Conservation (phyloP, 2,329 filamentous ascomycete species). For the Phyllosticta paracitricarpa region DNA sequence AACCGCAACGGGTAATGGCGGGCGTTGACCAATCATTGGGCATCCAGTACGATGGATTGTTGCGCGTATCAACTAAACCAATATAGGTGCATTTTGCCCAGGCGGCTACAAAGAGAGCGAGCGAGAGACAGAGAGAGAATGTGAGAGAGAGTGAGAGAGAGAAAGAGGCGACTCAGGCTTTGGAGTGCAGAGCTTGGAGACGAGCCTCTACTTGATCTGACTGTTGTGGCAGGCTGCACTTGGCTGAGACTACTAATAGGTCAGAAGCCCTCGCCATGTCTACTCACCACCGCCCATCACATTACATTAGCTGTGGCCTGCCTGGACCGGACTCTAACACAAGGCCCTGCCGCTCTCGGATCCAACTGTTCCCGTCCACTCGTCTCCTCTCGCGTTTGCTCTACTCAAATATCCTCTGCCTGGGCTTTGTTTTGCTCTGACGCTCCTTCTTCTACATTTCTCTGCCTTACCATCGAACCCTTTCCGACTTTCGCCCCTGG, state of each 20-base stretch:
- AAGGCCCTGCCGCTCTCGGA: not conserved
- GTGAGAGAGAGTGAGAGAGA: too few species aligned
- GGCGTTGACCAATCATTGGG: not conserved
- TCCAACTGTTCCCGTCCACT: not conserved
- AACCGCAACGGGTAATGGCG: not conserved
- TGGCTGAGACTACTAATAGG: not conserved
- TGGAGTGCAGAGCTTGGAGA: too few species aligned
- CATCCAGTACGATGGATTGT: not conserved
- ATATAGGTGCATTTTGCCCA: not conserved
- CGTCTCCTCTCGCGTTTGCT: not conserved
- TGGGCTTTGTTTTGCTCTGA: too few species aligned
- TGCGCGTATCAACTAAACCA: not conserved
- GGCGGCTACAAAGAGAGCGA: not conserved
- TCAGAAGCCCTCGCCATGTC: not conserved
- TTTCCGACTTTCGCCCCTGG: not conserved
- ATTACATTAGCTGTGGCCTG: not conserved
- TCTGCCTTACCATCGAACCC: not conserved
- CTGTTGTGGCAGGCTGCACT: not conserved
- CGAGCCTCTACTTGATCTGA: not conserved
- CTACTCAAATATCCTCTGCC: not conserved
- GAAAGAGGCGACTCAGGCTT: too few species aligned
- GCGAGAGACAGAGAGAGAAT: too few species aligned
- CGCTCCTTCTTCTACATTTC: not conserved
- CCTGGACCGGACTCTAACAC: not conserved
- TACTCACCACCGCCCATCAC: not conserved